phyloP scores from a whole-genome alignment of 306 rosid genomes.

The Casuarina equisetifolia region DNA sequence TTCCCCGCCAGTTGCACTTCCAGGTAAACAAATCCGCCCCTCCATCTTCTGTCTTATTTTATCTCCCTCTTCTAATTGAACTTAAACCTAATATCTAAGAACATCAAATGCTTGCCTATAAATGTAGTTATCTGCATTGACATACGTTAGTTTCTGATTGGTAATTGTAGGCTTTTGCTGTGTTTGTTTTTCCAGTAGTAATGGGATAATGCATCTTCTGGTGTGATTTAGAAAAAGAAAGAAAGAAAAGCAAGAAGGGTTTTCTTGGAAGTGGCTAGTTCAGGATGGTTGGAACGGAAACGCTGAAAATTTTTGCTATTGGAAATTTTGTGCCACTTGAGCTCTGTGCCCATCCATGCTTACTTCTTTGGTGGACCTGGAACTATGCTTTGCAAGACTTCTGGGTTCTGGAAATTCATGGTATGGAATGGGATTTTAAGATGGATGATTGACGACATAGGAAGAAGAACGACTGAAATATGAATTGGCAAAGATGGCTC shows the following conservation, averaged over 20 bases:
- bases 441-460: not conserved
- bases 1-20: not conserved
- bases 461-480: not conserved
- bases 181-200: not conserved
- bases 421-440: not conserved
- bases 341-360: not conserved
- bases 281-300: not conserved
- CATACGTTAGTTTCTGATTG: not conserved
- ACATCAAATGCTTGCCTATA: not conserved
- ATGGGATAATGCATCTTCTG: not conserved
- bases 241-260: not conserved
- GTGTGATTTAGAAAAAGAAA: not conserved
- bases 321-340: no score
- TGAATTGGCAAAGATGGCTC: not conserved
- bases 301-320: not conserved
- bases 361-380: not conserved
- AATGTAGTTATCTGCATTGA: not conserved
- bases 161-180: not conserved
- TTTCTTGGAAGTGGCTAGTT: not conserved
- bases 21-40: conserved; percentile 12
- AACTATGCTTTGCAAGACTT: not conserved
- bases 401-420: not conserved
- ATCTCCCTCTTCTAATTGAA: not conserved
- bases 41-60: not conserved
- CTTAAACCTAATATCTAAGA: not conserved